Conservation (phyloP, 306 rosid species). For the Neltuma alba region DNA sequence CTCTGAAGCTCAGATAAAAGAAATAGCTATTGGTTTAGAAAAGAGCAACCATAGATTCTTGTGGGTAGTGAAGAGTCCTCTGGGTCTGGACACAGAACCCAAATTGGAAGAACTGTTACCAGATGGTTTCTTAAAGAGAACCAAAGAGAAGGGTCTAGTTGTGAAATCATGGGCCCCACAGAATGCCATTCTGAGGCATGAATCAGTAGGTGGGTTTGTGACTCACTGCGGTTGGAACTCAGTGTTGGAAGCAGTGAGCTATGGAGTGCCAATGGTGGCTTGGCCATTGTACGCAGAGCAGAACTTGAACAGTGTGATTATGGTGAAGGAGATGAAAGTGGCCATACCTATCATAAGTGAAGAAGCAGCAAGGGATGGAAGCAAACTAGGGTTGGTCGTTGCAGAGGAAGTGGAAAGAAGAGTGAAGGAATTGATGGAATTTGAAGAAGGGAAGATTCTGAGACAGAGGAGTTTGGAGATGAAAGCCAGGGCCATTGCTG, state of each 20-base stretch:
- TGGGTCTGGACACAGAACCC: slow-evolving; percentile 7
- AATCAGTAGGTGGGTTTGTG: slow-evolving; percentile 72
- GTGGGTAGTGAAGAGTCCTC: slow-evolving; percentile 52
- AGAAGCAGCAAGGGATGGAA: too few relatives aligned
- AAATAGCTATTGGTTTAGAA: slow-evolving; percentile 52
- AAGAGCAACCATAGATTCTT: slow-evolving; percentile 46
- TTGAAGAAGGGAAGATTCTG: slow-evolving; percentile 28
- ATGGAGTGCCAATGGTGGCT: slow-evolving; percentile 42
- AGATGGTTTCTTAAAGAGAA: slow-evolving; percentile 42
- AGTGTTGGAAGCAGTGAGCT: slow-evolving; percentile 53
- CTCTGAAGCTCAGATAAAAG: slow-evolving; percentile 37
- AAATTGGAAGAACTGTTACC: slow-evolving; percentile 43
- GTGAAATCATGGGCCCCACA: slow-evolving; percentile 58
- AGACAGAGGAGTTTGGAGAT: slow-evolving; percentile 15
- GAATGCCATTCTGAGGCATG: slow-evolving; percentile 45
- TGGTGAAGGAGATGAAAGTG: slow-evolving; percentile 58
- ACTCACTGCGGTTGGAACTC: slow-evolving; percentile 79
- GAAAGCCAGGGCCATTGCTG: slow-evolving; percentile 32
- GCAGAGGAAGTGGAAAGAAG: slow-evolving; percentile 34
- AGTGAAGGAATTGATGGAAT: slow-evolving; percentile 32
- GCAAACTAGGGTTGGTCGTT: slow-evolving; percentile 6
- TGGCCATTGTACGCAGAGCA: slow-evolving; percentile 79
- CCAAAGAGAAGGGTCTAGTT: slow-evolving; percentile 40
- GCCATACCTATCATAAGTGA: slow-evolving; percentile 36
- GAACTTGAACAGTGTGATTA: slow-evolving; percentile 32